phyloP scores from a whole-genome alignment of 192 early-diverging fungal genomes.

The Coemansia sp. region DNA sequence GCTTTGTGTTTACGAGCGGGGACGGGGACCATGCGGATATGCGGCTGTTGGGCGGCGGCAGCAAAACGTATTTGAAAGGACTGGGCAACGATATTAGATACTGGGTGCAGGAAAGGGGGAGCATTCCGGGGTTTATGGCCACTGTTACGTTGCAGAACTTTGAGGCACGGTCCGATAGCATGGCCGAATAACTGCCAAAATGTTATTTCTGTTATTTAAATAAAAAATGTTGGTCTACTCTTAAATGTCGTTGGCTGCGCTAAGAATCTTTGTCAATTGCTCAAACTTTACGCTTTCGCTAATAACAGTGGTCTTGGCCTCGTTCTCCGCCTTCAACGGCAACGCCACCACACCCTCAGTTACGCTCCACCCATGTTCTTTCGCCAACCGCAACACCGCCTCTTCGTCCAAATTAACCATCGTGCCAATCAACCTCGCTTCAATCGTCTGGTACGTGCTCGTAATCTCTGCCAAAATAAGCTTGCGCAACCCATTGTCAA shows the following conservation, averaged over 20 bases:
- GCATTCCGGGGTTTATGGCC: slow-evolving; percentile 83
- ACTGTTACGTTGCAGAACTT: slow-evolving; percentile 68
- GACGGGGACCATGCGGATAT: slow-evolving; percentile 67
- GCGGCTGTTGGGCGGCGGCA: slow-evolving; percentile 67
- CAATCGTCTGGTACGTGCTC: slow-evolving; percentile 83
- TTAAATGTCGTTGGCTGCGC: slow-evolving; percentile 49
- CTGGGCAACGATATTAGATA: slow-evolving; percentile 59
- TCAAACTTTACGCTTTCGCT: slow-evolving; percentile 88
- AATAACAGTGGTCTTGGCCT: slow-evolving; percentile 81
- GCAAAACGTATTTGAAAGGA: slow-evolving; percentile 60
- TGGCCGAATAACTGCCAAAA: too few relatives aligned
- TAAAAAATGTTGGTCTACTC: not conserved
- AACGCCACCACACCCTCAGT: slow-evolving; percentile 65
- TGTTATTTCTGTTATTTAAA: too few relatives aligned
- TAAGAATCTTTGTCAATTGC: slow-evolving; percentile 55
- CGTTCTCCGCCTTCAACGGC: slow-evolving; percentile 80
- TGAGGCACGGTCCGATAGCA: slow-evolving; percentile 27
- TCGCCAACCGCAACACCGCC: slow-evolving; percentile 61
- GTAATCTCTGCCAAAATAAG: slow-evolving; percentile 73
- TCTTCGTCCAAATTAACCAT: slow-evolving; percentile 72
- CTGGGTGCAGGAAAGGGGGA: slow-evolving; percentile 68
- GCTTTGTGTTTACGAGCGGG: slow-evolving; percentile 67
- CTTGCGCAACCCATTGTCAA: slow-evolving; percentile 71
- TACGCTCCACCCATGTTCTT: slow-evolving; percentile 65
- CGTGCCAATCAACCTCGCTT: slow-evolving; percentile 53